Percentiles rank a stretch among this genome's conserved stretches.
Evolutionary conservation across 352 stramenopile species (phyloP).

Genomic region (Globisporangium uncinulatum): DNA sequence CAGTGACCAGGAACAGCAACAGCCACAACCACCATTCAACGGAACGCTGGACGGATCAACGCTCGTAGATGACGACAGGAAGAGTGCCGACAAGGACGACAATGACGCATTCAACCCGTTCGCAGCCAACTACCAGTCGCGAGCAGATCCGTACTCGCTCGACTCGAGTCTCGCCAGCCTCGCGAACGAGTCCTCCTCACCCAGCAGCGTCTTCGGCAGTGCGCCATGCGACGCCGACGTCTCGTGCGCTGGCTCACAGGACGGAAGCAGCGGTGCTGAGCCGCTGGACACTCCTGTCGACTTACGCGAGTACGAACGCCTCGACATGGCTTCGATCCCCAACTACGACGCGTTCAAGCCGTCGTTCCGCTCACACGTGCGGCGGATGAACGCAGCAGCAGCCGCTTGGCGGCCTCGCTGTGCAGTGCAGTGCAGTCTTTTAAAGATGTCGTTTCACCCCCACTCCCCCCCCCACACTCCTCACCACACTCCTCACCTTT

Average conservation of each 20-base stretch:
- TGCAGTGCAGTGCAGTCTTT: too few relatives aligned
- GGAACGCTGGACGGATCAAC: neutral
- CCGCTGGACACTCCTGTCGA: constrained; percentile 45
- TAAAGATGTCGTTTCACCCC: too few relatives aligned
- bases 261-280: constrained; percentile 8
- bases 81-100: constrained; percentile 19
- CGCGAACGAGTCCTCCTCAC: constrained; percentile 14
- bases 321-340: constrained; percentile 68
- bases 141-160: constrained; percentile 18
- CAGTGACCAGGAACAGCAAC: too few relatives aligned
- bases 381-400: constrained; percentile 3
- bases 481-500: too few relatives aligned
- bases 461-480: too few relatives aligned
- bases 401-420: neutral
- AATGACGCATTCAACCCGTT: constrained; percentile 75
- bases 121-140: constrained; percentile 35
- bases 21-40: neutral
- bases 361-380: constrained; percentile 14
- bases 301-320: constrained; percentile 61
- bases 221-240: constrained; percentile 3
- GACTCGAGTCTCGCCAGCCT: constrained; percentile 29
- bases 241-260: neutral
- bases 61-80: neutral
- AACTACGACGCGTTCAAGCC: constrained; percentile 70
- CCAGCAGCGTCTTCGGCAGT: constrained; percentile 11